Conservation (phyloP, 257 asterid genomes). For the Penstemon newberryi region DNA sequence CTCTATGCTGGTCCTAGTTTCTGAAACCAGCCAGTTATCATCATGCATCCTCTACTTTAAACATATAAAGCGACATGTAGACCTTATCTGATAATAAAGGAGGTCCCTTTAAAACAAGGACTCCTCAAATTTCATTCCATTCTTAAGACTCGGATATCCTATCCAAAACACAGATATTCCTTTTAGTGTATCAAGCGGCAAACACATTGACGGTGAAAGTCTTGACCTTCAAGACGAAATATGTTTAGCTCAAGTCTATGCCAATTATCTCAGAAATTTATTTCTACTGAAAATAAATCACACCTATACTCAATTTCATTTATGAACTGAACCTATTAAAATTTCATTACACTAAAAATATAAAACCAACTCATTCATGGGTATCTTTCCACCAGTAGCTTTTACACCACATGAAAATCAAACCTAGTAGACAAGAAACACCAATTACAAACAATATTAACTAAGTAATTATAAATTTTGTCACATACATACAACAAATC, state of each 20-base stretch:
- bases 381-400: not conserved
- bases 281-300: not conserved
- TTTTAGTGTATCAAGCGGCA: not conserved
- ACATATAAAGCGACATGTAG: not conserved
- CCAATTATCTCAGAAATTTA: not conserved
- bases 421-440: not conserved
- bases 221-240: not conserved
- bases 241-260: not conserved
- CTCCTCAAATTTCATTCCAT: not conserved
- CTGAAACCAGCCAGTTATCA: too few species aligned
- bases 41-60: not conserved
- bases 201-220: not conserved
- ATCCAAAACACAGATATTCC: not conserved
- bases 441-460: too few species aligned
- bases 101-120: not conserved
- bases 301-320: not conserved
- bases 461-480: too few species aligned
- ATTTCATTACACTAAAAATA: not conserved
- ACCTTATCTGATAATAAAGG: too few species aligned
- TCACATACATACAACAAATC: too few species aligned
- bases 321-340: slow-evolving; percentile 5
- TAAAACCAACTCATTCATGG: not conserved
- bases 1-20: not conserved
- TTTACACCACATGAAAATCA: not conserved
- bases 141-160: not conserved